These are phyloP conservation scores for Micractinium sp. DNA, from an alignment of 139 green algal species.

Conservation along the genomic window DNA sequence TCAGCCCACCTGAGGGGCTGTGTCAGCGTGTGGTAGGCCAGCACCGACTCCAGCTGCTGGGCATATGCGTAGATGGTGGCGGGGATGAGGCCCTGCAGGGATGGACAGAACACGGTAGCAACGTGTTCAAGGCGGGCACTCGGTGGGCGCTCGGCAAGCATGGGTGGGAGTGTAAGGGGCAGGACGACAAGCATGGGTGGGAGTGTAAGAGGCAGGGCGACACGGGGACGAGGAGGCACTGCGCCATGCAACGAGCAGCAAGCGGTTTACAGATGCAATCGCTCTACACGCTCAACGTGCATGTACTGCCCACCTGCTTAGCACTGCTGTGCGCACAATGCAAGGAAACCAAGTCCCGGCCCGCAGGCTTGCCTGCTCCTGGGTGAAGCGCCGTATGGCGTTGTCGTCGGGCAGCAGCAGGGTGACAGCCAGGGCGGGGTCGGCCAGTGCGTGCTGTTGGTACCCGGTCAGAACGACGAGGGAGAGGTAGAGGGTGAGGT, in stretches of 20 bases:
- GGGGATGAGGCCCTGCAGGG: neutral
- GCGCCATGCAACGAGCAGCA: too few relatives aligned
- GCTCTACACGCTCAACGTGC: too few relatives aligned
- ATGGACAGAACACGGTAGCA: too few relatives aligned
- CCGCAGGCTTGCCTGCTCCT: neutral
- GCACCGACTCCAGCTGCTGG: slow-evolving; percentile 2
- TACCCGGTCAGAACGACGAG: slow-evolving; percentile 8
- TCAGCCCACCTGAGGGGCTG: slow-evolving; percentile 6
- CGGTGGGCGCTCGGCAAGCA: neutral
- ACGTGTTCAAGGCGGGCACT: too few relatives aligned
- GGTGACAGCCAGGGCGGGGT: slow-evolving; percentile 12
- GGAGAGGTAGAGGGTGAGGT: slow-evolving; percentile 21
- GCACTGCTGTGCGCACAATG: neutral
- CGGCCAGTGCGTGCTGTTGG: neutral
- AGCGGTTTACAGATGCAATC: too few relatives aligned
- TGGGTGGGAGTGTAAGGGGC: too few relatives aligned
- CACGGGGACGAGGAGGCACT: too few relatives aligned
- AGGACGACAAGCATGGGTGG: neutral
- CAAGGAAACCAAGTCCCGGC: neutral
- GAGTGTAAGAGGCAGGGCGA: too few relatives aligned
- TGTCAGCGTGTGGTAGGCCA: slow-evolving; percentile 27
- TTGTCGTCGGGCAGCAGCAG: slow-evolving; percentile 18
- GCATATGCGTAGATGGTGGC: neutral
- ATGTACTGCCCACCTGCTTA: too few relatives aligned
- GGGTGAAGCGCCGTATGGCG: neutral